Base-by-base conservation (phyloP, 441 rosid species). In the Aleurites moluccanus region DNA sequence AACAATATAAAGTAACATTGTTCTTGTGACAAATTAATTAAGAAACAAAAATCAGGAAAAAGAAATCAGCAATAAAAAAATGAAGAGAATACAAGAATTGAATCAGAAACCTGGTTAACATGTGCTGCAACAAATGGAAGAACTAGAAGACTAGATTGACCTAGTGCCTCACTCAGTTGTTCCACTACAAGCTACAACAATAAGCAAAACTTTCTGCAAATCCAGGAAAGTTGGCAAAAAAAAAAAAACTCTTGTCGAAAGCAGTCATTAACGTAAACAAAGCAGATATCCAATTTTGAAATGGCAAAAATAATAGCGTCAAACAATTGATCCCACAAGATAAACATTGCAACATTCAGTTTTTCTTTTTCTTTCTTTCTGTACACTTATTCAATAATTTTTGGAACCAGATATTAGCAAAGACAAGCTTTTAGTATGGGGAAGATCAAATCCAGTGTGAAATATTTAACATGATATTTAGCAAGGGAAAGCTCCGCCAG, bases 101-200 rank as follows among this genome's bases (percentile, higher is more conserved):
- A 44, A 44, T n/a, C 52, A 49, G 64, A 40, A 65, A 90, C 94
- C 94, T 92, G 95, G 70, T 79, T 77, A 64, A 92, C 27, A 78
- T 90, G 95, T 65, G 97, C 93, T 21, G 95, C 91, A 52, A 92
- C 88, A 78, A 95, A 90, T 55, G 97, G 97, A 84, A 92, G 88
- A 82, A 90, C 92, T 75, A 90, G 80, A 60, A 90, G 80, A 64
- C 97, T 95, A 33, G 97, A 68, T 83, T 89, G 86, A 30, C 3
- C 3, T 30, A 30, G 33, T 30, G 33, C 33, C 1, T 3, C 33
- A 30, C 33, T 30, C 33, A 90, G 82, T 76, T 88, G 91, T 81
- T 92, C 91, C 78, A 89, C 95, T 30, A 92, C 97, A 11, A 11
- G 92, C 89, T 72, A 89, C 92, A 91, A 87, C 83, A 47, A 90